Evolutionary conservation across 768 basidiomycete genomes (phyloP), one percentile per base, ranked within the genome.

Genomic region (Leccinum boreale): DNA sequence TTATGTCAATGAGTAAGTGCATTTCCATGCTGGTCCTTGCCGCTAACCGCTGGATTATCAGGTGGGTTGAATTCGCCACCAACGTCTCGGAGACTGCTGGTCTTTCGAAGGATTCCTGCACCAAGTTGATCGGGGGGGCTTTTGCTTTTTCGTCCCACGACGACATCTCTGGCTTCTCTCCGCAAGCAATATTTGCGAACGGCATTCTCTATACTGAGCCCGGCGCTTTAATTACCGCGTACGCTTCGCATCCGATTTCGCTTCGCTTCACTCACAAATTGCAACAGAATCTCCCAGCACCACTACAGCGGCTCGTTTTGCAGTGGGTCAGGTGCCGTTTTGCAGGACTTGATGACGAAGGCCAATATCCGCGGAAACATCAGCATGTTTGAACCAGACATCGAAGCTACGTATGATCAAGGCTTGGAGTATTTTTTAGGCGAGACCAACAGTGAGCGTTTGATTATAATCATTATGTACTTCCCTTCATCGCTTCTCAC

Each of bases 321-420:
- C 60, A 60, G 71, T 6, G 87, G 87, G 15, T 78, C 68, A 44
- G 75, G 74, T 24, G 80, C 79, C 24, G 67, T 84, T 33, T 69
- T 90, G 11, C 79, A 83, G 62, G 83, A 85, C 59, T 73, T 90
- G 52, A 87, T 89, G 86, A 81, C 79, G 29, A 89, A 89, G 63
- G 65, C 74, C 5, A 77, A 77, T 48, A 77, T 83, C 28, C 75
- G 86, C 61, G 72, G 81, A 42, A 90, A 89, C 64, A 68, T 89
- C 31, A 74, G 80, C 3, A 42, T 62, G 14, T 87, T 79, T 58
- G 64, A 65, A 24, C 75, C 82, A 3, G 87, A 89, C 66, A 82
- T 88, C 50, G 64, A 70, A 7, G 83, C 80, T 6, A 78, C 81
- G 1, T 69, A 74, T 21, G 74, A 67, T 15, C 67, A 73, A 4